Evolutionary conservation across 2,329 filamentous ascomycete species (phyloP), one percentile per base, ranked within the genome.

Genomic region (Penicillium olsonii): DNA sequence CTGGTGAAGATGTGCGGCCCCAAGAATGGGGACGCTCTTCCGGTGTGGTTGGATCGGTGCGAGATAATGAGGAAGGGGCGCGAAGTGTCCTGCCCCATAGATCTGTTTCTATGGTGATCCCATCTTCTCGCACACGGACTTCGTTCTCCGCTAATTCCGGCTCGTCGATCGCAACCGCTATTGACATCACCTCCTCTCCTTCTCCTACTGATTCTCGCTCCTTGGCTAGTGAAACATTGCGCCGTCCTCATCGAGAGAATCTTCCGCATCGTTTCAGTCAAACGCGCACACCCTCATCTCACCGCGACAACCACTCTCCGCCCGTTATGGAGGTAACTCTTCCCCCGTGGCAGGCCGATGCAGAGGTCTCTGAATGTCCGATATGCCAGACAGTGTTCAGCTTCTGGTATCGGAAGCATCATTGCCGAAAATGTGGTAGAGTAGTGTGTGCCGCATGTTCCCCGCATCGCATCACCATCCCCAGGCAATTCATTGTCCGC

Each of bases 341-440:
- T 34, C 91, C 92, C 1, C 78, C 79, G 49, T 97, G 92, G 92
- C 92, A 96, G 73, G 88, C 91, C 4, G 92, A 97, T 70, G 78
- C 81, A 4, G 90, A 95, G 60, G 90, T 89, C 10, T 84, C 84
- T 1, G 80, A 84, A 54, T 97, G 92, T 68, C 90, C 91, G 2
- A 95, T 96, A 50, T 97, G 92, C 67, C 76, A 78, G 44, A 82
- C 82, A 0, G 82, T 85, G 40, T 97, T 97, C 66, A 88, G 83
- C 66, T 87, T 95, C 60, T 90, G 90, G 74, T 85, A 90, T 65
- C 81, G 92, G 55, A 95, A 95, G 67, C 92, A 97, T 73, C 92
- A 97, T 68, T 97, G 92, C 78, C 84, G 92, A 82, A 96, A 96
- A 81, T 97, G 92, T 67, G 92, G 92, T 38, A 80, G 91, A 53